These are phyloP conservation scores for Spiraea crenata DNA, from an alignment of 331 rosid species.

Conservation along the genomic window DNA sequence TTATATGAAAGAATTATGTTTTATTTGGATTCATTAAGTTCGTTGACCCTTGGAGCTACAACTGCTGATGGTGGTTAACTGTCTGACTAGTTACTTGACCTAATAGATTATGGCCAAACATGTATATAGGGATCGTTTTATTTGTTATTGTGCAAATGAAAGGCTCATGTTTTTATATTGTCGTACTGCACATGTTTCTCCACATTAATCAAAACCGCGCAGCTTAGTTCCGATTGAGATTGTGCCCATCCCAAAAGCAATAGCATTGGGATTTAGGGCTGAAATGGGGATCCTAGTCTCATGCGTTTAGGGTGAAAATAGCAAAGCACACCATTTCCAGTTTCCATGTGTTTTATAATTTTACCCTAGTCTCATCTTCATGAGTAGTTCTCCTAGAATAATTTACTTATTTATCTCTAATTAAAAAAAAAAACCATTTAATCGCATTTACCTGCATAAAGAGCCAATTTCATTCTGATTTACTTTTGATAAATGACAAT, in stretches of 20 bases:
- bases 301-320: background rate
- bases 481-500: no score
- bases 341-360: background rate
- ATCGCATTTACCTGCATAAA: no score
- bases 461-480: no score
- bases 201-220: background rate
- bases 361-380: background rate
- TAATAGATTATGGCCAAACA: background rate
- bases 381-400: background rate
- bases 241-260: background rate
- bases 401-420: background rate
- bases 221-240: conserved; percentile 7
- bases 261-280: background rate
- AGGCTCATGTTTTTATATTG: background rate
- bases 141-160: background rate
- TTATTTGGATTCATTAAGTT: background rate
- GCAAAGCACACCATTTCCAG: background rate
- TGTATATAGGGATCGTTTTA: no score
- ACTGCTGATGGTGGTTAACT: background rate
- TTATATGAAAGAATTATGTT: background rate
- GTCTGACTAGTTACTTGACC: background rate
- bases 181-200: background rate
- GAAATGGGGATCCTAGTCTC: background rate
- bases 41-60: background rate
- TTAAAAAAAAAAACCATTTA: no score